Evolutionary conservation across 306 rosid genomes (phyloP), one percentile per base, ranked within the genome.

Genomic region (Quillaja saponaria): DNA sequence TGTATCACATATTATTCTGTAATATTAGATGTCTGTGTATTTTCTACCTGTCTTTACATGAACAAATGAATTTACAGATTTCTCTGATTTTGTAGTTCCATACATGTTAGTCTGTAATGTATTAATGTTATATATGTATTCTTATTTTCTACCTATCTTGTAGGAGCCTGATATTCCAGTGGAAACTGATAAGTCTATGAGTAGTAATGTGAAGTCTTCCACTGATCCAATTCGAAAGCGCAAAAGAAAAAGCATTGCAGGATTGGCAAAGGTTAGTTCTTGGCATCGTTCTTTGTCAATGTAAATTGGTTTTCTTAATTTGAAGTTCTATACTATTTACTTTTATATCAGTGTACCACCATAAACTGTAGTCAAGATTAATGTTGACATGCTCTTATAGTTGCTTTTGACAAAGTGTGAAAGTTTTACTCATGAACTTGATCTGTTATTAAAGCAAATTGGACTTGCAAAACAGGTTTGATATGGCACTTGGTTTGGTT

Each of bases 241-340:
- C 63, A 89, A 87, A 81, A 84, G 92, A 78, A 82, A 76, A 77
- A 81, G 82, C 57, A 63, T 74, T 63, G 34, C 87, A 15, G 95
- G 87, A 55, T 67, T 85, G 70, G 66, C 89, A 33, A 92, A 78
- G 97, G 99, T 92, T 63, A 72, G 67, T 60, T 66, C 45, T 60
- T 35, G 14, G 44, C 20, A 13, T 37, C 20, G 25, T 12, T 18
- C 44, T 8, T 55, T 21, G 13, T 17, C 42, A 56, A 66, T 53
- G 9, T 46, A 14, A 50, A 20, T 42, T 39, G 13, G 2, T 39
- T 39, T 3, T 39, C 44, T 25, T 25, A 25, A 39, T 39, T 2
- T 39, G 44, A 39, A 2, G 2, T 39, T 39, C 13, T 12, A 8
- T 12, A 39, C 6, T 12, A 39, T 39, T 1, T 25, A 39, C 6